Evolutionary conservation across 2,329 filamentous ascomycete genomes (phyloP), one percentile per base, ranked within the genome.

Genomic region (Xylariaceae sp.): DNA sequence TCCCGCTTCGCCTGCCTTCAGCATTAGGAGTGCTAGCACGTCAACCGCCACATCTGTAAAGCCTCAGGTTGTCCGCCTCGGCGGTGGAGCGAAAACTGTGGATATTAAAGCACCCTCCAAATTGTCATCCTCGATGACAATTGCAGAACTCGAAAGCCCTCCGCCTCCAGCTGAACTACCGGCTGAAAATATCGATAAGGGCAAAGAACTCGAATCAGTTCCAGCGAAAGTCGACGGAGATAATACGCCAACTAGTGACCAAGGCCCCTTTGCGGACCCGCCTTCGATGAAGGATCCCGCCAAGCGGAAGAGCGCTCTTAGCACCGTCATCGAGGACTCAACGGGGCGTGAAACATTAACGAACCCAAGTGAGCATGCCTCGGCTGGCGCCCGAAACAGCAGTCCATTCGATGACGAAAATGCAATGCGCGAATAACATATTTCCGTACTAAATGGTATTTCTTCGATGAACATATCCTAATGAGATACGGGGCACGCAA

Each of bases 21-120:
- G 83, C 63, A 81, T 87, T 52, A 87, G 84, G 72, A 85, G 79
- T 57, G 81, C 81, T 59, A 83, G 74, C 63, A 74, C 78, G 36
- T 74, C 77, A 34, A 85, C 81, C 1, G 80, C 80, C 13, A 80
- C 76, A 21, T 77, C 80, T 19, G 77, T 78, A 22, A 77, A 77
- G 47, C 80, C 82, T 19, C 80, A 84, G 63, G 76, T 86, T 34
- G 77, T 86, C 45, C 80, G 80, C 55, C 80, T 86, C 18, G 77
- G 77, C 40, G 79, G 72, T 53, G 72, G 68, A 60, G 52, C 67
- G 57, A 76, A 72, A 63, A 68, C 72, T 5, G 68, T 75, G 12
- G 67, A 70, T 57, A 64, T 65, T 37, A 64, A 65, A 46, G 51
- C 61, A 12, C 61, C 50, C n/a, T 51, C 57, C n/a, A 61, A 61